These are phyloP conservation scores for Ophiostoma triangulosporum DNA, from an alignment of 2,329 filamentous ascomycete species.

Conservation along the genomic window DNA sequence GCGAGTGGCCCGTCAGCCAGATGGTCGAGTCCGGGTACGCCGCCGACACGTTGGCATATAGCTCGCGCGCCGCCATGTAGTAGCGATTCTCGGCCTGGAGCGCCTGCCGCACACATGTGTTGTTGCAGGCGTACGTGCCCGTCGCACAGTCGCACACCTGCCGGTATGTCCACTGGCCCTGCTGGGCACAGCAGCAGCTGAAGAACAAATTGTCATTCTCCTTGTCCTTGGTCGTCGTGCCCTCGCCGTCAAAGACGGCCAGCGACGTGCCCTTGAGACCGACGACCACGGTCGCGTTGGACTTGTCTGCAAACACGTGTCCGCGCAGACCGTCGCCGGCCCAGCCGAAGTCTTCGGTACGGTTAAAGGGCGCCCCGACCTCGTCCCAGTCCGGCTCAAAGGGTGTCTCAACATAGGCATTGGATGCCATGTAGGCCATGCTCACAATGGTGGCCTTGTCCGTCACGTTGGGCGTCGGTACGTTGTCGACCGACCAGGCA, in stretches of 20 bases:
- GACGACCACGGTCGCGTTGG: conserved; percentile 77
- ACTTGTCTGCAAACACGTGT: conserved; percentile 80
- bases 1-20: conserved; percentile 85
- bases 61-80: conserved; percentile 74
- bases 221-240: conserved; percentile 95
- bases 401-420: conserved; percentile 72
- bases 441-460: conserved; percentile 75
- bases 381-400: conserved; percentile 70
- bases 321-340: conserved; percentile 76
- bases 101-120: conserved; percentile 69
- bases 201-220: conserved; percentile 96
- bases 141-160: conserved; percentile 90
- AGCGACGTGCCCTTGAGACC: conserved; percentile 83
- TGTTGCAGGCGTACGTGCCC: conserved; percentile 78
- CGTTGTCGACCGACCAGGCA: conserved; percentile 71
- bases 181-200: conserved; percentile 92
- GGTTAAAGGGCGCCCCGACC: conserved; percentile 66
- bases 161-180: conserved; percentile 78
- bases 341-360: conserved; percentile 86
- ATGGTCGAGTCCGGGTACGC: conserved; percentile 74
- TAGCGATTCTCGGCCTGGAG: conserved; percentile 77
- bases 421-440: conserved; percentile 75
- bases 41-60: conserved; percentile 85
- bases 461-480: conserved; percentile 67
- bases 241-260: conserved; percentile 91